Evolutionary conservation across 2,329 filamentous ascomycete genomes (phyloP).

Genomic region (Monilinia fructicola): DNA sequence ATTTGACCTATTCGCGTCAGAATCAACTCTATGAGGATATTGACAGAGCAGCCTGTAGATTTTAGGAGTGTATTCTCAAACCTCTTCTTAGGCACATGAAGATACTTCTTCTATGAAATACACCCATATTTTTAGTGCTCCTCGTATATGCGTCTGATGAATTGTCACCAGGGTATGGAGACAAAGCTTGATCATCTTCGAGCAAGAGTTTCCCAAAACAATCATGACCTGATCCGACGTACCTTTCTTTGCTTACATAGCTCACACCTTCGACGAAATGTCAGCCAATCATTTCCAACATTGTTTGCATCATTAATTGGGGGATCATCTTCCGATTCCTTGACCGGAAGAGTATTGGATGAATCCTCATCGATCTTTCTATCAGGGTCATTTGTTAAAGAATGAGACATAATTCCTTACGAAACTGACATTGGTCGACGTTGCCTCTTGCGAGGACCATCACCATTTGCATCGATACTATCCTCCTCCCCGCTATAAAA

Average conservation of each 20-base stretch:
- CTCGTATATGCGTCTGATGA: neutral
- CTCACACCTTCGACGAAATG: conserved; percentile 59
- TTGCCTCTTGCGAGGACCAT: conserved; percentile 47
- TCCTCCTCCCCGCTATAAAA: conserved; percentile 38
- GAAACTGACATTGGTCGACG: conserved; percentile 50
- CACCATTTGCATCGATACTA: conserved; percentile 39
- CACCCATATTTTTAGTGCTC: neutral
- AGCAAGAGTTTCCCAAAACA: neutral
- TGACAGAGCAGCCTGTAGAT: neutral
- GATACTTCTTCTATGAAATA: conserved; percentile 2
- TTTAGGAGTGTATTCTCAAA: neutral
- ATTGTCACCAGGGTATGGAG: neutral
- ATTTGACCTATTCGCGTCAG: conserved; percentile 58
- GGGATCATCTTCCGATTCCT: conserved; percentile 28
- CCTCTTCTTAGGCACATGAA: neutral
- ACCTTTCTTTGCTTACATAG: conserved; percentile 81
- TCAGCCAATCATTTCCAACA: conserved; percentile 38
- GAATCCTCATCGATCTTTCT: conserved; percentile 17
- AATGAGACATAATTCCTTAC: conserved; percentile 42
- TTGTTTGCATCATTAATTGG: conserved; percentile 20
- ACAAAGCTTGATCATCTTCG: neutral
- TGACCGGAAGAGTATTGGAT: conserved; percentile 25
- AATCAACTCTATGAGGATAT: neutral
- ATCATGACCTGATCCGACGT: conserved; percentile 25
- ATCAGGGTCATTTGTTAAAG: conserved; percentile 27